Base-by-base conservation (phyloP, 768 basidiomycete species). In the Pisolithus microcarpus region DNA sequence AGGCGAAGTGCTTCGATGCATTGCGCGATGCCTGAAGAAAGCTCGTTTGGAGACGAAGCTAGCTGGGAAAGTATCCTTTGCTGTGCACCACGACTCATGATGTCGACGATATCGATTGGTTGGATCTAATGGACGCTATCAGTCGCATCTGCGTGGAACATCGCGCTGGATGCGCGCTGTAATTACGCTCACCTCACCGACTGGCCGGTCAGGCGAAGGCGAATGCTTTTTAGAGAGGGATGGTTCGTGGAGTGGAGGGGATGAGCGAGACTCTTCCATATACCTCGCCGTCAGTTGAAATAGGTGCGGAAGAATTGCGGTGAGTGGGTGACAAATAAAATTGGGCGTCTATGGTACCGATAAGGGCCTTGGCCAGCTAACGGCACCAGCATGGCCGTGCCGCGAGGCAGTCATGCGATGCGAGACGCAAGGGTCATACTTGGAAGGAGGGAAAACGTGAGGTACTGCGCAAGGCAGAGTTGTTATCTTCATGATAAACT, bases 1-100 rank as follows among this genome's bases (percentile, higher is more conserved):
- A 69, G 67, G 7, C 65, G 60, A 8, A 66, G 63, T 0, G 65
- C 65, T 40, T 68, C 64, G 23, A 65, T 61, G n/a, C 67, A 68
- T 16, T 68, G 65, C 0, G 65, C 65, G 11, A 66, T 57, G 2
- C 65, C 67, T 0, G 65, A 65, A 1, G 67, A 67, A 11, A 68
- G 52, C 24, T 68, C 61, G 50, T 68, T 67, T 40, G 61, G 65
- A 13, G 66, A 66, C 1, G 66, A 58, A 19, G 65, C 57, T 38
- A 67, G 58, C 15, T 66, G 65, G 8, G 67, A 40, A 44, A 66
- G 61, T 1, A 66, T 49, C 16, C 63, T 65, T 24, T 68, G 57
- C 11, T 65, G 43, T 28, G 43, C 43, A 7, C 43, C 43, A 19
- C 43, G 43, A 15, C 43, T 43, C 43, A 43, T 43, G 16, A 7